Evolutionary conservation across 805 yeast species (phyloP).

Genomic region (Metschnikowia aberdeeniae): DNA sequence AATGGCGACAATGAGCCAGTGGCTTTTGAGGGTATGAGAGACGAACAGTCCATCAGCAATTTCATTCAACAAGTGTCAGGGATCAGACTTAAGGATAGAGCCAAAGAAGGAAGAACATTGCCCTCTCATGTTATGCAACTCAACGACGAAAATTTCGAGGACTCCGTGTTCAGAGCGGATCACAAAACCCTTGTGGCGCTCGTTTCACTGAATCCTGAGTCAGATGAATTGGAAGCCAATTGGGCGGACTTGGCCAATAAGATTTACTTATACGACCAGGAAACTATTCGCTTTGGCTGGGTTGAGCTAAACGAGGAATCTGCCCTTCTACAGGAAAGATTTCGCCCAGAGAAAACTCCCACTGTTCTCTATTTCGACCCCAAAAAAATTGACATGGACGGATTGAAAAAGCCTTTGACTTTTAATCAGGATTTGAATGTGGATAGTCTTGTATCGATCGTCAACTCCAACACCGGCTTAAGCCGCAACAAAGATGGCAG

Average conservation of each 20-base stretch:
- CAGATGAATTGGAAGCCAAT: slow-evolving; percentile 43
- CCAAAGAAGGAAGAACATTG: slow-evolving; percentile 6
- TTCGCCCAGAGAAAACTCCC: slow-evolving; percentile 47
- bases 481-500: slow-evolving; percentile 31
- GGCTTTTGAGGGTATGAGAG: slow-evolving; percentile 55
- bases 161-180: slow-evolving; percentile 31
- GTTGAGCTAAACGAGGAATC: slow-evolving; percentile 24
- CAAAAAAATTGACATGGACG: slow-evolving; percentile 18
- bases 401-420: slow-evolving; percentile 22
- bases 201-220: background rate
- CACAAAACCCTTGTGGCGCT: slow-evolving; percentile 38
- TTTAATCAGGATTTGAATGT: slow-evolving; percentile 25
- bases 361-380: slow-evolving; percentile 49
- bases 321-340: slow-evolving; percentile 19
- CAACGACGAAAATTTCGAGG: slow-evolving; percentile 34
- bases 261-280: slow-evolving; percentile 37
- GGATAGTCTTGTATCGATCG: slow-evolving; percentile 19
- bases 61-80: slow-evolving; percentile 45
- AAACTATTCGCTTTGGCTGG: slow-evolving; percentile 33
- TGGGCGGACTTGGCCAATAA: slow-evolving; percentile 49
- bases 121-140: slow-evolving; percentile 6
- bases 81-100: slow-evolving; percentile 13
- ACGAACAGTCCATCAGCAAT: slow-evolving; percentile 45
- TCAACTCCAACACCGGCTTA: slow-evolving; percentile 28
- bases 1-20: slow-evolving; percentile 49